phyloP scores from a whole-genome alignment of 208 protist species.

The Kentomonas sorsogonicus region DNA sequence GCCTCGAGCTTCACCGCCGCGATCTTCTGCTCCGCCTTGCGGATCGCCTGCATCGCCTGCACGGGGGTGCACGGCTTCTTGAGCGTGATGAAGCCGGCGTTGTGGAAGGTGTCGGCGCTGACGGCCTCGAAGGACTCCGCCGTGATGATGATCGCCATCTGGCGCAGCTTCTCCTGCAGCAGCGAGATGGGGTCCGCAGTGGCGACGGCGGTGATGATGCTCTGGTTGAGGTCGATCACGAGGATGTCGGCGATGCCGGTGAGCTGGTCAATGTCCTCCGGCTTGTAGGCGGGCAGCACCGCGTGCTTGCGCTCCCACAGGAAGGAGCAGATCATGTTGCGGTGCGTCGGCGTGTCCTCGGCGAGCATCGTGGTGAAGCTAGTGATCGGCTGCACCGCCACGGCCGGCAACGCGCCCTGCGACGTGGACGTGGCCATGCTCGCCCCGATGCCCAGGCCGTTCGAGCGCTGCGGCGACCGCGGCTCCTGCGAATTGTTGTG shows the following conservation, averaged over 20 bases:
- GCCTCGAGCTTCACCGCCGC: constrained; percentile 63
- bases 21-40: constrained; percentile 73
- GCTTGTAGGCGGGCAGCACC: constrained; percentile 67
- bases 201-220: constrained; percentile 37
- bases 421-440: no score
- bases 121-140: constrained; percentile 47
- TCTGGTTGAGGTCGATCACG: constrained; percentile 81
- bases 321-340: constrained; percentile 83
- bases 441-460: no score
- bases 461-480: no score
- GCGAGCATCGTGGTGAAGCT: constrained; percentile 83
- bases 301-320: constrained; percentile 87
- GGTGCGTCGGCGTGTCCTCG: constrained; percentile 74
- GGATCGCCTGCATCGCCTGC: constrained; percentile 67
- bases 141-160: constrained; percentile 82
- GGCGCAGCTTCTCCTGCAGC: constrained; percentile 67
- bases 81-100: constrained; percentile 78
- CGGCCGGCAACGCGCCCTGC: neutral
- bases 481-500: no score
- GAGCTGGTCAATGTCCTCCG: constrained; percentile 68
- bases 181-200: constrained; percentile 59
- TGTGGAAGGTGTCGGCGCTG: constrained; percentile 57
- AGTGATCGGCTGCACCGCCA: constrained; percentile 21
- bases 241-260: constrained; percentile 77
- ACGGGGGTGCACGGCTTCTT: constrained; percentile 81